Percentiles rank a stretch among this genome's conserved stretches.
Conservation (phyloP, 768 basidiomycete species). For the Coprinopsis sp. region DNA sequence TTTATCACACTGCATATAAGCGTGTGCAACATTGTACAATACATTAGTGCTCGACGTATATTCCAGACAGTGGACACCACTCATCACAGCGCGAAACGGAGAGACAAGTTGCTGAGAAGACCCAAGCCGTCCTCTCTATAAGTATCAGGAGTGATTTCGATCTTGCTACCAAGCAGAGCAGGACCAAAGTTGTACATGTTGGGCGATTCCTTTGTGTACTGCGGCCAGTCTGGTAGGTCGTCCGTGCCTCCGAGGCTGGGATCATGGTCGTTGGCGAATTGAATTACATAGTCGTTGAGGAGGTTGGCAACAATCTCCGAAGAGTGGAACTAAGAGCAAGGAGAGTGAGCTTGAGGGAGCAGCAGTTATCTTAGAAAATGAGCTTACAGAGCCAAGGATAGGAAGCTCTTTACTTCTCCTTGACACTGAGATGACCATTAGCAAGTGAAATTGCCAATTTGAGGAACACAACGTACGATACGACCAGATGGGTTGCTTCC, state of each 20-base stretch:
- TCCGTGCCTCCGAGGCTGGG: constrained; percentile 31
- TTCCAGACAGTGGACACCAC: background rate
- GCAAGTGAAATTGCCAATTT: background rate
- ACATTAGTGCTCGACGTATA: too few species aligned
- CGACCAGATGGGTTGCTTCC: constrained; percentile 41
- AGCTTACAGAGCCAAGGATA: constrained; percentile 36
- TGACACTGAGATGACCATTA: constrained; percentile 35
- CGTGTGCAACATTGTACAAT: too few species aligned
- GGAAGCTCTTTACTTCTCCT: constrained; percentile 37
- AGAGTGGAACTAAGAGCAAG: constrained; percentile 32
- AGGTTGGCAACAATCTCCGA: constrained; percentile 36
- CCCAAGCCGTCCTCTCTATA: constrained; percentile 26
- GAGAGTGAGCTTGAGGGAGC: background rate
- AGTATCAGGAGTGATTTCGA: constrained; percentile 23
- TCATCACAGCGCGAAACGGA: constrained; percentile 19
- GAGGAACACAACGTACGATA: constrained; percentile 28
- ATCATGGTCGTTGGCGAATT: constrained; percentile 39
- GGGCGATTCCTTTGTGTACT: constrained; percentile 22
- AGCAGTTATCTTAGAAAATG: background rate
- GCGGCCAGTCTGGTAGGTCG: constrained; percentile 21
- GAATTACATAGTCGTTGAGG: constrained; percentile 42
- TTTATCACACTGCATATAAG: too few species aligned
- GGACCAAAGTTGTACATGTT: constrained; percentile 24
- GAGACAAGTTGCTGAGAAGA: constrained; percentile 23
- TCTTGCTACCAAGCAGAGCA: background rate